These are phyloP conservation scores for Fusarium devonianum DNA, from an alignment of 2,329 filamentous ascomycete genomes.

Conservation along the genomic window DNA sequence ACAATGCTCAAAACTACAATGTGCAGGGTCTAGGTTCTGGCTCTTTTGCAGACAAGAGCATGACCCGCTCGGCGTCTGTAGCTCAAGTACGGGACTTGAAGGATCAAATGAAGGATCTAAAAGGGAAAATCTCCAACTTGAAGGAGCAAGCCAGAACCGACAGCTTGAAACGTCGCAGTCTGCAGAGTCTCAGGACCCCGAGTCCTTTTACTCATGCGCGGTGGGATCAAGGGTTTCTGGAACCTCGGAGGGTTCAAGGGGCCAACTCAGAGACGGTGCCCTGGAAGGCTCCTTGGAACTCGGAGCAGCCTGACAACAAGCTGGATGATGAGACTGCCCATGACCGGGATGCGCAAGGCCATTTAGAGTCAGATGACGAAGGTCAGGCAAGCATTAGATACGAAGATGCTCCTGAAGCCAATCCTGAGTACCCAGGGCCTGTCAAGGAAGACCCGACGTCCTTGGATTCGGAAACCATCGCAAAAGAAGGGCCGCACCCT, in stretches of 20 bases:
- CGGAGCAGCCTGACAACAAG: constrained; percentile 14
- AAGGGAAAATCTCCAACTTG: constrained; percentile 82
- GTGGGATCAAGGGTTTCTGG: constrained; percentile 43
- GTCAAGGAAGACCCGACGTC: constrained; percentile 2
- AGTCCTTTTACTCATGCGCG: constrained; percentile 80
- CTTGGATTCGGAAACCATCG: constrained; percentile 16
- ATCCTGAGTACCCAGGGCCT: neutral
- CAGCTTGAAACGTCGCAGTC: constrained; percentile 76
- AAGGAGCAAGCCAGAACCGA: constrained; percentile 82
- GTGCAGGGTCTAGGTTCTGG: constrained; percentile 57
- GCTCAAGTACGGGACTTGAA: constrained; percentile 76
- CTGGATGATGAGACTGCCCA: constrained; percentile 12
- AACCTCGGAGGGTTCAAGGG: constrained; percentile 33
- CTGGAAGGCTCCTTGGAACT: constrained; percentile 29
- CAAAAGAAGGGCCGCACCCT: constrained; percentile 16
- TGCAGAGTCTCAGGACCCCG: constrained; percentile 76
- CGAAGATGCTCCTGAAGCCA: constrained; percentile 7
- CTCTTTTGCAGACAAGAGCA: constrained; percentile 52
- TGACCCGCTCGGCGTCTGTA: constrained; percentile 74
- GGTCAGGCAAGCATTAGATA: constrained; percentile 13
- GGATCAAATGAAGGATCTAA: constrained; percentile 84
- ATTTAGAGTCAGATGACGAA: constrained; percentile 11
- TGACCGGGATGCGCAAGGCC: constrained; percentile 7
- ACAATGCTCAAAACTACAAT: constrained; percentile 38
- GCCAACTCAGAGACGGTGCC: constrained; percentile 30